Percentiles rank a stretch among this genome's conserved stretches.
These are phyloP conservation scores for Pythium sp. DNA, from an alignment of 352 stramenopile genomes.

Conservation along the genomic window DNA sequence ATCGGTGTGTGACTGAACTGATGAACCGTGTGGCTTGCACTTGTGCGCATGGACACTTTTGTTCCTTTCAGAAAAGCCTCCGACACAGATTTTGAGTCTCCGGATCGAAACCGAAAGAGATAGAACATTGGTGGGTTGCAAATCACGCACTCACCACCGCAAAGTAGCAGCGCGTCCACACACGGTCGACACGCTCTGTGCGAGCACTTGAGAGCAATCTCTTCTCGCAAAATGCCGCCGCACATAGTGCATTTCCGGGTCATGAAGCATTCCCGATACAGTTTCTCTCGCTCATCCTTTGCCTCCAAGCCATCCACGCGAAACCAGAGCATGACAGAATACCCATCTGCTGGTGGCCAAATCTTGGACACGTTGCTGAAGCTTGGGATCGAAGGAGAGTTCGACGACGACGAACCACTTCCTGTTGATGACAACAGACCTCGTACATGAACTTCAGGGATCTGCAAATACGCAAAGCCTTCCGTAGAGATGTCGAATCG, in stretches of 20 bases:
- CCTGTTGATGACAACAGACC: constrained; percentile 6
- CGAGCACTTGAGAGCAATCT: constrained; percentile 65
- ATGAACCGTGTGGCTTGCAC: constrained; percentile 33
- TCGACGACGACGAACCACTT: constrained; percentile 12
- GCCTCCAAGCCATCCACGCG: constrained; percentile 50
- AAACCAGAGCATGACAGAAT: constrained; percentile 66
- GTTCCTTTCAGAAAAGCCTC: constrained; percentile 64
- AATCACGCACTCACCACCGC: constrained; percentile 60
- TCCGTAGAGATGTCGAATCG: constrained; percentile 50
- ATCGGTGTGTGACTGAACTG: constrained; percentile 58
- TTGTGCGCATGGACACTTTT: constrained; percentile 71
- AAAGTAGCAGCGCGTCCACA: constrained; percentile 48
- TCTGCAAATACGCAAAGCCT: constrained; percentile 66
- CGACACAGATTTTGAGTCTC: constrained; percentile 64
- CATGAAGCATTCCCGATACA: constrained; percentile 61
- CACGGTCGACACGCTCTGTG: constrained; percentile 58
- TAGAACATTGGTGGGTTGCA: constrained; percentile 78
- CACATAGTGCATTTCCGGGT: constrained; percentile 62
- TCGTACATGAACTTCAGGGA: constrained; percentile 51
- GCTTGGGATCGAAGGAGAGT: constrained; percentile 26
- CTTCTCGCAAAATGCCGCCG: constrained; percentile 36
- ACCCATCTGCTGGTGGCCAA: constrained; percentile 65
- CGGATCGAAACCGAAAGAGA: constrained; percentile 64
- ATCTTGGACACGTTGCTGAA: constrained; percentile 42
- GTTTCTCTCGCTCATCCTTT: constrained; percentile 59